Evolutionary conservation across 2,329 filamentous ascomycete species (phyloP).

Genomic region (Sporothrix protearum): DNA sequence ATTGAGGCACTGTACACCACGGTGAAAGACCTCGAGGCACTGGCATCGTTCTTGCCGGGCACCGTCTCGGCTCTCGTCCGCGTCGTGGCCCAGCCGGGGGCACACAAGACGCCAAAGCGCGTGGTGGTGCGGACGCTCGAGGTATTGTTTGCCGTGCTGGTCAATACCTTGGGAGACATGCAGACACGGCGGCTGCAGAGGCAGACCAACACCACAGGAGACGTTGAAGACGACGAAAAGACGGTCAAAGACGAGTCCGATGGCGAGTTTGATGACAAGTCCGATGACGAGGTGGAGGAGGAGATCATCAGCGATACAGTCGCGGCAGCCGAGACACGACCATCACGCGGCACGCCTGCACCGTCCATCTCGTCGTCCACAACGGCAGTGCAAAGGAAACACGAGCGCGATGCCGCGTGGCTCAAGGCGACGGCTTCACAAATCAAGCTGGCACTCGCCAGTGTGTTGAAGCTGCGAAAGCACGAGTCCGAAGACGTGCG

Average conservation of each 20-base stretch:
- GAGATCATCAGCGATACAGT: constrained; percentile 27
- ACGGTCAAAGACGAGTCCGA: constrained; percentile 25
- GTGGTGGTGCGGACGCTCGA: constrained; percentile 63
- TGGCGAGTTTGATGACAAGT: constrained; percentile 27
- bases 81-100: constrained; percentile 64
- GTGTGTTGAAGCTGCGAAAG: constrained; percentile 69
- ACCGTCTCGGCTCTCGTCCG: constrained; percentile 79
- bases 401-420: constrained; percentile 54
- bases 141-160: constrained; percentile 54
- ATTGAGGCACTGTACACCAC: constrained; percentile 60
- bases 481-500: constrained; percentile 69
- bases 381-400: background rate
- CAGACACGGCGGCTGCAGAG: constrained; percentile 46
- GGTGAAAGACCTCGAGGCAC: constrained; percentile 67
- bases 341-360: background rate
- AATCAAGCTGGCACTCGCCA: constrained; percentile 76
- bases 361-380: background rate
- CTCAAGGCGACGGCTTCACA: constrained; percentile 74
- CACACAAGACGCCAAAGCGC: constrained; percentile 51
- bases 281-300: constrained; percentile 23
- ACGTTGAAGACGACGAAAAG: constrained; percentile 24
- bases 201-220: constrained; percentile 27
- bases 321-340: background rate
- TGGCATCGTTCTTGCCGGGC: constrained; percentile 84
- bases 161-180: constrained; percentile 56